A percentile compares a stretch with the other conserved stretches of the same genome.
Evolutionary conservation across 768 basidiomycete species (phyloP).

Genomic region (Lactarius trivialis): DNA sequence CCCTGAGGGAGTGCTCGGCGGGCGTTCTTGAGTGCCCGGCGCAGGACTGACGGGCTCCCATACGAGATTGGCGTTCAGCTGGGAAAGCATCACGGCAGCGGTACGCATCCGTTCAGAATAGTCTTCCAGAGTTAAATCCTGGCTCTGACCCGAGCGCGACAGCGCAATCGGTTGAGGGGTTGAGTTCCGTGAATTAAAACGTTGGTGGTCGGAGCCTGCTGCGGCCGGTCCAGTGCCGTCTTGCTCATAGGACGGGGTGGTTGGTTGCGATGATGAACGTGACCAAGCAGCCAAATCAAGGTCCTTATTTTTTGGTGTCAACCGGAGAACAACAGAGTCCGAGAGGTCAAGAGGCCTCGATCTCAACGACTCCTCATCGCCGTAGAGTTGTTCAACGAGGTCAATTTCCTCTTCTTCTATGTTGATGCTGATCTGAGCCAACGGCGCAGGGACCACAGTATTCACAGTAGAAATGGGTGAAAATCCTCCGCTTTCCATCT

Average conservation of each 20-base stretch:
- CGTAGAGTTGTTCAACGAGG: conserved; percentile 93
- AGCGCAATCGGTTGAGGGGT: conserved; percentile 16
- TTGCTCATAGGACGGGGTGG: conserved; percentile 39
- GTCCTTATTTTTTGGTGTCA: conserved; percentile 80
- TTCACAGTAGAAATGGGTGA: not conserved
- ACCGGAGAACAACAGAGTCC: conserved; percentile 77
- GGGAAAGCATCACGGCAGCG: conserved; percentile 96
- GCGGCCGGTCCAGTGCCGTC: not conserved
- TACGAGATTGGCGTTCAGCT: conserved; percentile 77
- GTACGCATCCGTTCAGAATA: conserved; percentile 99
- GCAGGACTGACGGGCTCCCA: conserved; percentile 42
- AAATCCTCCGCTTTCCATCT: conserved; percentile 14
- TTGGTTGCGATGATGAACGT: conserved; percentile 40
- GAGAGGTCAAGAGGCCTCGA: conserved; percentile 70
- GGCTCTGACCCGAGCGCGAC: conserved; percentile 10
- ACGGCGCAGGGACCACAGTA: conserved; percentile 1
- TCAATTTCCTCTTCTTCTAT: conserved; percentile 85
- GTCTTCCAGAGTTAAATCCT: conserved; percentile 76
- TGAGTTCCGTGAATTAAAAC: conserved; percentile 8
- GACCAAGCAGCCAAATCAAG: conserved; percentile 86
- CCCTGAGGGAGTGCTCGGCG: conserved; percentile 17
- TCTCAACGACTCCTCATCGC: conserved; percentile 64
- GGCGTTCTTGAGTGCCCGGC: conserved; percentile 14
- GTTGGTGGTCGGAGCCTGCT: not conserved
- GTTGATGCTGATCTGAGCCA: conserved; percentile 4